phyloP scores from a whole-genome alignment of 208 protist species.

The Wallacemonas collosoma region DNA sequence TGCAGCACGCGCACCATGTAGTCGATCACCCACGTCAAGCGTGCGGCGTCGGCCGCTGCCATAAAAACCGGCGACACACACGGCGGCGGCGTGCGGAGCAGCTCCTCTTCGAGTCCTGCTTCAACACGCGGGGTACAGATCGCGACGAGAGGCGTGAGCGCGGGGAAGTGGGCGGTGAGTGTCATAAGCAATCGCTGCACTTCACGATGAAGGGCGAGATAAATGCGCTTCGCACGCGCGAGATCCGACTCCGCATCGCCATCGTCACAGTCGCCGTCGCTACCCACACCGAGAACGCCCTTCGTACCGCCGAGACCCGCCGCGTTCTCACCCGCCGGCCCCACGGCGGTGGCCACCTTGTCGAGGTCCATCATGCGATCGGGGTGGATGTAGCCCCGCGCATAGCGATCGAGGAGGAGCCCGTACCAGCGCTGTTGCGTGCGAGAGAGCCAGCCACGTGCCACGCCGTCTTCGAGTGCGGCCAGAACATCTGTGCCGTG shows the following conservation, averaged over 20 bases:
- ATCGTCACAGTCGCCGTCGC: neutral
- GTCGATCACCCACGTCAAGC: conserved; percentile 31
- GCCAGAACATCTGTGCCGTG: conserved; percentile 4
- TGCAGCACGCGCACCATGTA: conserved; percentile 12
- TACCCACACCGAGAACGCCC: no score
- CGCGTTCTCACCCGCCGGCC: no score
- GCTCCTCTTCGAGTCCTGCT: conserved; percentile 17
- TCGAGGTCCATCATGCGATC: conserved; percentile 53
- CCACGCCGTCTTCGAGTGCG: conserved; percentile 5
- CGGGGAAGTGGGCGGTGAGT: conserved; percentile 18
- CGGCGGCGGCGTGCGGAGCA: neutral
- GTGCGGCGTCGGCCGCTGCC: conserved; percentile 30
- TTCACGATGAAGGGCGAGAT: conserved; percentile 28
- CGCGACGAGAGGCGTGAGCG: conserved; percentile 15
- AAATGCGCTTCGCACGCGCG: conserved; percentile 14
- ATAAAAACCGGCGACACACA: conserved; percentile 30
- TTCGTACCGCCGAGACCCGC: no score
- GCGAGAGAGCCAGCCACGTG: neutral
- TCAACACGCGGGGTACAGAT: conserved; percentile 20
- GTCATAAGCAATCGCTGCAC: conserved; percentile 26
- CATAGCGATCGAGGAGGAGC: conserved; percentile 32
- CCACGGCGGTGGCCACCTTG: conserved; percentile 2
- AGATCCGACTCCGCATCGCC: neutral
- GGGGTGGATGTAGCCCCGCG: conserved; percentile 39
- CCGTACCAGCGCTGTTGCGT: conserved; percentile 45